phyloP scores from a whole-genome alignment of 2,329 filamentous ascomycete species.

The Paramyrothecium roridum region DNA sequence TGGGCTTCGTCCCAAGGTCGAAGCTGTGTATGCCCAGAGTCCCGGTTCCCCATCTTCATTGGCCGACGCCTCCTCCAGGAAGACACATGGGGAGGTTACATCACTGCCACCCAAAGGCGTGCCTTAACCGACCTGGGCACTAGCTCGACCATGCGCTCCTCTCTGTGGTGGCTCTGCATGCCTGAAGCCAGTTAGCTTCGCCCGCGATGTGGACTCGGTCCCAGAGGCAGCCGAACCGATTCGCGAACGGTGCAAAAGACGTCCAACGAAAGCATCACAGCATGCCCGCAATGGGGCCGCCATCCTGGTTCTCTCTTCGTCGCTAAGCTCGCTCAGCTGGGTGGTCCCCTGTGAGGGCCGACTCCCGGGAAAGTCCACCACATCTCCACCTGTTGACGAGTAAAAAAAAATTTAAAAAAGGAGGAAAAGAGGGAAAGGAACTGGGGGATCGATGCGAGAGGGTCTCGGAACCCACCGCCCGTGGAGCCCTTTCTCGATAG shows the following conservation, averaged over 20 bases:
- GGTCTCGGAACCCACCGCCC: background rate
- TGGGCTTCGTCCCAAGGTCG: background rate
- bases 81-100: background rate
- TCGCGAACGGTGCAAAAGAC: background rate
- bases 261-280: too few relatives aligned
- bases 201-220: background rate
- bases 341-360: background rate
- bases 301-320: background rate
- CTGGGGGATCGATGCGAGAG: background rate
- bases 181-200: background rate
- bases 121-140: background rate
- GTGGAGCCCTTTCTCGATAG: background rate
- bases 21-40: background rate
- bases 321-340: background rate
- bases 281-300: too few relatives aligned
- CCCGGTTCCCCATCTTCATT: background rate
- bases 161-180: background rate
- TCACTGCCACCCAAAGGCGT: background rate
- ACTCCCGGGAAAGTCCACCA: background rate
- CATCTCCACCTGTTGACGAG: background rate
- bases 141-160: background rate
- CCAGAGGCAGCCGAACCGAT: background rate
- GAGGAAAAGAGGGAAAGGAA: background rate
- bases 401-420: background rate
- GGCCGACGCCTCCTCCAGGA: background rate